phyloP scores from a whole-genome alignment of 1,139 yeast species.

The Candida dubliniensis region DNA sequence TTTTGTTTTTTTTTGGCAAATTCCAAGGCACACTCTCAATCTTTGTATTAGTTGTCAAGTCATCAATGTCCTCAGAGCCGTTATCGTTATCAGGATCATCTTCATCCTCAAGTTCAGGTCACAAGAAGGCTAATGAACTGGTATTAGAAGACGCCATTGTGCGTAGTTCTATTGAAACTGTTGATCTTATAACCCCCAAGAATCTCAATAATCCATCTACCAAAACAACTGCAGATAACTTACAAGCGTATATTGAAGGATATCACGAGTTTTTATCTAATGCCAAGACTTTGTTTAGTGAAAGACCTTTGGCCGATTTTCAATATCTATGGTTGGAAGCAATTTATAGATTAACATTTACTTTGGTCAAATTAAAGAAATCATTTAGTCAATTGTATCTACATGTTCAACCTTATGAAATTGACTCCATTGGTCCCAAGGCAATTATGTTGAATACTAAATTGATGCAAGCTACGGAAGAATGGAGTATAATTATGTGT shows the following conservation, averaged over 20 bases:
- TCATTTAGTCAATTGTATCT: constrained; percentile 6
- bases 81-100: not conserved
- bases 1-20: too few species aligned
- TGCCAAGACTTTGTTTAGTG: constrained; percentile 3
- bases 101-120: not conserved
- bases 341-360: constrained; percentile 2
- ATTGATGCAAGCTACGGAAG: constrained; percentile 1
- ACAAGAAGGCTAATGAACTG: not conserved
- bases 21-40: too few species aligned
- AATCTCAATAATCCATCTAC: not conserved
- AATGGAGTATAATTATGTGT: constrained; percentile 1
- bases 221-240: constrained; percentile 1
- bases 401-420: constrained; percentile 7
- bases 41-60: too few species aligned
- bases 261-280: constrained; percentile 8
- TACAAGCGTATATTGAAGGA: constrained; percentile 3
- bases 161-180: constrained; percentile 3
- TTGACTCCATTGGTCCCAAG: constrained; percentile 4
- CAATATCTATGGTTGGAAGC: constrained; percentile 14
- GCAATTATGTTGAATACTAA: constrained; percentile 3
- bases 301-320: constrained; percentile 4
- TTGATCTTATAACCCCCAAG: constrained; percentile 8
- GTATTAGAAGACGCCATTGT: constrained; percentile 3
- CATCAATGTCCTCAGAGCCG: too few species aligned
- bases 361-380: constrained; percentile 6